Base-by-base conservation (phyloP, 768 basidiomycete species). In the Rhizopogon sp. region DNA sequence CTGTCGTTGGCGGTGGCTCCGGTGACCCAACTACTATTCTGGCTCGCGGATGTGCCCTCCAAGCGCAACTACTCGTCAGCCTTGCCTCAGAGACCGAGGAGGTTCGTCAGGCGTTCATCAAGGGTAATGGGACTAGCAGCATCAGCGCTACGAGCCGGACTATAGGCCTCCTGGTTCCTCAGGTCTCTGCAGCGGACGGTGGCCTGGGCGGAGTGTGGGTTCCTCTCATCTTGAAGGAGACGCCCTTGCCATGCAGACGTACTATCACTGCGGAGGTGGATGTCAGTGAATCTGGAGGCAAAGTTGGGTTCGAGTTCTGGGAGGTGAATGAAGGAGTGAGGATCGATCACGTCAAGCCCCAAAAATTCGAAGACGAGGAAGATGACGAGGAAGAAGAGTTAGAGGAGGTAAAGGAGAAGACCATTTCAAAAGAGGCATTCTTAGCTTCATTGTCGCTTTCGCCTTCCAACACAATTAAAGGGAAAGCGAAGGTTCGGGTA, bases 21-120 rank as follows among this genome's bases (percentile, higher is more conserved):
- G 88, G 87, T 13, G 88, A 91, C 66, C 89, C 90, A 0, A 90
- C 87, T 1, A 85, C 88, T 9, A 76, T 91, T 46, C 74, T 93
- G 0, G 84, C 88, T 1, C 74, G 87, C 9, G 90, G 90, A n/a
- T 85, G 83, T 54, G 90, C 87, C 3, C 64, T 85, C 40, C 90
- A 92, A 66, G 90, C 87, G 2, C 79, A 80, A 44, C 65, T 90
- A 39, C 73, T 92, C 39, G 70, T 78, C 1, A 64, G 67, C 10
- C 70, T 88, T 31, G 71, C 72, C 3, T 67, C 72, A 51, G 76
- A 75, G 40, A 79, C 80, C 41, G 72, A 72, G 42, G 81, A 83
- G 56, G 63, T 90, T 25, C 66, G 73, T 28, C 66, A 63, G 14
- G 81, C 82, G 28, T 87, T 88, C 59, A 60, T 62, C 64, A 73